Percentiles rank a stretch among this genome's conserved stretches.
phyloP scores from a whole-genome alignment of 2,329 filamentous ascomycete genomes.

The Metarhizium anisopliae region DNA sequence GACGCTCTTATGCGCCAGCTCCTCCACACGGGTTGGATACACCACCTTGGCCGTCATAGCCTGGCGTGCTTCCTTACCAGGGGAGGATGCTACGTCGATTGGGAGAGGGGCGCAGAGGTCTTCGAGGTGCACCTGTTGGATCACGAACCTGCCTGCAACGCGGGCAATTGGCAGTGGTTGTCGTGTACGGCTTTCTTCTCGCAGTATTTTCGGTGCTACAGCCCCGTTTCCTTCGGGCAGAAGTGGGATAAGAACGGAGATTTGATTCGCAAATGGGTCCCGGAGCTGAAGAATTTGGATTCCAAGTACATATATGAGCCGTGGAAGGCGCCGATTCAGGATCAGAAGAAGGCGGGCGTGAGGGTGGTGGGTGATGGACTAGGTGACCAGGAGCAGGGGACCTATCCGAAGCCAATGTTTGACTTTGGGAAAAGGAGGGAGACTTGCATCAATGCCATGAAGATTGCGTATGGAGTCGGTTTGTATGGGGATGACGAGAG shows the following conservation, averaged over 20 bases:
- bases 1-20: conserved; percentile 74
- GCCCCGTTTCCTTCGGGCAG: conserved; percentile 61
- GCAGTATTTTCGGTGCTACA: conserved; percentile 64
- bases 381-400: conserved; percentile 29
- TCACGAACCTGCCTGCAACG: conserved; percentile 65
- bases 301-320: conserved; percentile 72
- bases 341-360: conserved; percentile 62
- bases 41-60: conserved; percentile 69
- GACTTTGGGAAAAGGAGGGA: conserved; percentile 57
- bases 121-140: conserved; percentile 71
- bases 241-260: conserved; percentile 65
- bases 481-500: conserved; percentile 54
- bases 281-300: conserved; percentile 53
- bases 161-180: conserved; percentile 73
- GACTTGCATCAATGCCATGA: conserved; percentile 59
- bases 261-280: conserved; percentile 57
- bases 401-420: conserved; percentile 71
- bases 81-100: conserved; percentile 69
- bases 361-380: conserved; percentile 47
- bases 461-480: conserved; percentile 57
- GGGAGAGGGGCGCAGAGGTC: conserved; percentile 70
- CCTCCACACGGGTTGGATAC: conserved; percentile 65
- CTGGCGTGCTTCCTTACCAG: conserved; percentile 75
- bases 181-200: conserved; percentile 66
- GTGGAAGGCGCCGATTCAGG: conserved; percentile 60